Percentiles rank a stretch among this genome's conserved stretches.
phyloP scores from a whole-genome alignment of 2,329 filamentous ascomycete species.

The Escovopsis sp. region DNA sequence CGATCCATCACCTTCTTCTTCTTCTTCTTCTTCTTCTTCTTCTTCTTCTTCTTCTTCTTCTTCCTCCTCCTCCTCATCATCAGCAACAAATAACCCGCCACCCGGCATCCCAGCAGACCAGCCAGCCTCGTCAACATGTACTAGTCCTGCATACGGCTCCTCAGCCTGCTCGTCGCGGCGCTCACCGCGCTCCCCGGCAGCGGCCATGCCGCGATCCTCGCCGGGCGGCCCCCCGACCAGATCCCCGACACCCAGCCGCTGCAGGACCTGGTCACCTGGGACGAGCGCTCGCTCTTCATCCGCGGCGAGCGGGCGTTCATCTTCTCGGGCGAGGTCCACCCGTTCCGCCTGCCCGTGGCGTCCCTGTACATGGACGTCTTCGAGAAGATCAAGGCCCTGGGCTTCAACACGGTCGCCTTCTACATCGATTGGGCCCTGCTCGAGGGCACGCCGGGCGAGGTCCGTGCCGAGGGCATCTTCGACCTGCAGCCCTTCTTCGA shows the following conservation, averaged over 20 bases:
- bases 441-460: conserved; percentile 57
- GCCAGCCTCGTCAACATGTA: too few relatives aligned
- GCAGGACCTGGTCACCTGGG: conserved; percentile 46
- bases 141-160: too few relatives aligned
- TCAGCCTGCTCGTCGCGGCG: not conserved
- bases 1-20: too few relatives aligned
- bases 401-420: conserved; percentile 68
- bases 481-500: conserved; percentile 62
- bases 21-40: too few relatives aligned
- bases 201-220: conserved; percentile 7
- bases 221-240: conserved; percentile 9
- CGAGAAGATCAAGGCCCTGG: conserved; percentile 68
- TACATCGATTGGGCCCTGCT: conserved; percentile 67
- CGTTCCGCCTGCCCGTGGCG: conserved; percentile 38
- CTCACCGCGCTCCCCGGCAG: conserved; percentile 5
- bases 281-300: conserved; percentile 56
- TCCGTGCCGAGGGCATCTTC: conserved; percentile 57
- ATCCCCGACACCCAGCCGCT: conserved; percentile 12
- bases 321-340: conserved; percentile 62
- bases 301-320: conserved; percentile 55
- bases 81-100: too few relatives aligned
- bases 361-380: conserved; percentile 53
- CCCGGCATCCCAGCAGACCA: too few relatives aligned
- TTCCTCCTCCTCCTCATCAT: too few relatives aligned
- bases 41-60: too few relatives aligned